phyloP scores from a whole-genome alignment of 305 asterid genomes.

The Petunia hybrid region DNA sequence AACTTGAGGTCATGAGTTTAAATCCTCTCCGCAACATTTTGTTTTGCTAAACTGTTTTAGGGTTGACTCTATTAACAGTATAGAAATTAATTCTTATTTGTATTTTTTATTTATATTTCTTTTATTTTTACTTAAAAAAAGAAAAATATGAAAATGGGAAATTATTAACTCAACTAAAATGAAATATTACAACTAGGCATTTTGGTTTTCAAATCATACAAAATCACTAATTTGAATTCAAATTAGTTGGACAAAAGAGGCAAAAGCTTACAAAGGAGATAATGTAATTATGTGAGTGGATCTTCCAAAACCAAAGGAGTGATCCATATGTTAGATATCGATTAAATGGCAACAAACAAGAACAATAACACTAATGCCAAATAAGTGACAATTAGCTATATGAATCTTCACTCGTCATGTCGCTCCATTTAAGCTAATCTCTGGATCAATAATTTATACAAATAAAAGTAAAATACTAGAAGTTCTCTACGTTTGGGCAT shows the following conservation, averaged over 20 bases:
- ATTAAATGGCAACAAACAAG: not conserved
- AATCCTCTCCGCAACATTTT: not conserved
- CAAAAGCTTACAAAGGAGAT: not conserved
- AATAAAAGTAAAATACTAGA: no score
- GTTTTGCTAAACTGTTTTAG: not conserved
- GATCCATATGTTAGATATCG: not conserved
- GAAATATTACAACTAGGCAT: constrained; percentile 3
- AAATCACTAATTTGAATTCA: not conserved
- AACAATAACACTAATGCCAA: no score
- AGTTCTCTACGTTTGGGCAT: no score
- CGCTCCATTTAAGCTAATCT: no score
- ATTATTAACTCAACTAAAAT: not conserved
- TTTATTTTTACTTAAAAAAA: no score
- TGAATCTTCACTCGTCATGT: no score
- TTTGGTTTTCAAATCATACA: not conserved
- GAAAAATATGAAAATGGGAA: no score
- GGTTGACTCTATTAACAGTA: not conserved
- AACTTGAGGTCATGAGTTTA: not conserved
- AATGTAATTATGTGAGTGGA: not conserved
- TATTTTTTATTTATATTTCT: not conserved
- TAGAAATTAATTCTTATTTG: not conserved
- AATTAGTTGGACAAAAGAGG: not conserved
- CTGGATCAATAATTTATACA: no score
- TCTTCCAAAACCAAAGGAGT: not conserved
- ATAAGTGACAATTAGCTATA: no score